A percentile compares a stretch with the other conserved stretches of the same genome.
These are phyloP conservation scores for Sherardia arvensis DNA, from an alignment of 257 asterid species.

Conservation along the genomic window DNA sequence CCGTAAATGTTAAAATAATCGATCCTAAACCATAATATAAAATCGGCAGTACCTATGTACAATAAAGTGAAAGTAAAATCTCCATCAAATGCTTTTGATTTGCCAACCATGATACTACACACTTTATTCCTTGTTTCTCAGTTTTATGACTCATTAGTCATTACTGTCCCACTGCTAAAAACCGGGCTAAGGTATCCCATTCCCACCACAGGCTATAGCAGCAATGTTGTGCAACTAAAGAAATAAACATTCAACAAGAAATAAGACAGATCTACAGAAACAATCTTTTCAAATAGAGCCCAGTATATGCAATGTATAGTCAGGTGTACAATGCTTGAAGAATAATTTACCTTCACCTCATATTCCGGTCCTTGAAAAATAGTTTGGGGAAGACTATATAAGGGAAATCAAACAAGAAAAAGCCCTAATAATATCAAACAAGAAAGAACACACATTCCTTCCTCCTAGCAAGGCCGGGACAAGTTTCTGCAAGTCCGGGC, in stretches of 20 bases:
- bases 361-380: not conserved
- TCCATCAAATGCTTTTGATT: constrained; percentile 11
- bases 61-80: not conserved
- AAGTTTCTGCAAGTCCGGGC: not conserved
- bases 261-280: constrained; percentile 3
- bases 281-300: not conserved
- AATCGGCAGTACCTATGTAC: not conserved
- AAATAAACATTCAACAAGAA: not conserved
- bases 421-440: not conserved
- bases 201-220: too few relatives aligned
- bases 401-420: not conserved
- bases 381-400: not conserved
- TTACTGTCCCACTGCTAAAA: constrained; percentile 11
- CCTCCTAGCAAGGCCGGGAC: not conserved
- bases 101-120: constrained; percentile 17
- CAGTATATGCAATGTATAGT: not conserved
- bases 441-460: not conserved
- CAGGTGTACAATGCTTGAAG: constrained; percentile 4
- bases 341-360: not conserved
- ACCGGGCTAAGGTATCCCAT: not conserved
- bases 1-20: too few relatives aligned
- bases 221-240: not conserved
- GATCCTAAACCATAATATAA: too few relatives aligned
- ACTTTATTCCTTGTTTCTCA: constrained; percentile 3
- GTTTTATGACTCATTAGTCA: not conserved